Evolutionary conservation across 805 yeast genomes (phyloP).

Genomic region (Kuraishia borneana): DNA sequence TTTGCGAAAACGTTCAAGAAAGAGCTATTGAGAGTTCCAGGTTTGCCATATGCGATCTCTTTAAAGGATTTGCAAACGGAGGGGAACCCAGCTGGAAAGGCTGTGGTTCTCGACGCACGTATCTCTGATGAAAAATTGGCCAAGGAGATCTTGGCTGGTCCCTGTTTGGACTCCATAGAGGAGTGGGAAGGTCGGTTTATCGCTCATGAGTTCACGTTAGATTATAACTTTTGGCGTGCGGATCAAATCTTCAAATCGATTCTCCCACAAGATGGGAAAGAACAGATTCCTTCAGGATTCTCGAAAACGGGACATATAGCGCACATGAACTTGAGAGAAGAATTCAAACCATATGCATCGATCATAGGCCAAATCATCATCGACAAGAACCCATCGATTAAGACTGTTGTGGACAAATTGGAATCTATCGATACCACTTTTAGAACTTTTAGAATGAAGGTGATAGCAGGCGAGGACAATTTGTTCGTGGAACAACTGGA

Average conservation of each 20-base stretch:
- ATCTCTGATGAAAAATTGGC: slow-evolving; percentile 28
- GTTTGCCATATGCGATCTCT: slow-evolving; percentile 58
- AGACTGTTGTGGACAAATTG: slow-evolving; percentile 86
- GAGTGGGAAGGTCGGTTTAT: slow-evolving; percentile 33
- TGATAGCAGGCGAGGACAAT: slow-evolving; percentile 76
- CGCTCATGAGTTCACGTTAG: slow-evolving; percentile 46
- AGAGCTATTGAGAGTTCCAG: slow-evolving; percentile 62
- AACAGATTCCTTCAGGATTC: slow-evolving; percentile 81
- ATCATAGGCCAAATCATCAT: slow-evolving; percentile 84
- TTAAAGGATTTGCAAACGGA: slow-evolving; percentile 12
- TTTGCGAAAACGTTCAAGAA: slow-evolving; percentile 47
- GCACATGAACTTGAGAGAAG: slow-evolving; percentile 76
- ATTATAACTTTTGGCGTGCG: slow-evolving; percentile 76
- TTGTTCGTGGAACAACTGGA: slow-evolving; percentile 80
- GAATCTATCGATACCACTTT: slow-evolving; percentile 80
- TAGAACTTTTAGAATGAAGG: slow-evolving; percentile 89
- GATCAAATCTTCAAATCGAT: slow-evolving; percentile 78
- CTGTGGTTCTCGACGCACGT: slow-evolving; percentile 49
- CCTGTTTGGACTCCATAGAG: slow-evolving; percentile 32
- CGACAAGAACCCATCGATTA: slow-evolving; percentile 74
- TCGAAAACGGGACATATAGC: slow-evolving; percentile 95
- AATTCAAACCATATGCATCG: slow-evolving; percentile 69
- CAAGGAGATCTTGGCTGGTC: slow-evolving; percentile 23
- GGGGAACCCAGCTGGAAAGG: slow-evolving; percentile 29
- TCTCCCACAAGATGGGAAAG: slow-evolving; percentile 57